Conservation (phyloP, 495 filamentous ascomycete genomes). For the Aspergillus indologenus region DNA sequence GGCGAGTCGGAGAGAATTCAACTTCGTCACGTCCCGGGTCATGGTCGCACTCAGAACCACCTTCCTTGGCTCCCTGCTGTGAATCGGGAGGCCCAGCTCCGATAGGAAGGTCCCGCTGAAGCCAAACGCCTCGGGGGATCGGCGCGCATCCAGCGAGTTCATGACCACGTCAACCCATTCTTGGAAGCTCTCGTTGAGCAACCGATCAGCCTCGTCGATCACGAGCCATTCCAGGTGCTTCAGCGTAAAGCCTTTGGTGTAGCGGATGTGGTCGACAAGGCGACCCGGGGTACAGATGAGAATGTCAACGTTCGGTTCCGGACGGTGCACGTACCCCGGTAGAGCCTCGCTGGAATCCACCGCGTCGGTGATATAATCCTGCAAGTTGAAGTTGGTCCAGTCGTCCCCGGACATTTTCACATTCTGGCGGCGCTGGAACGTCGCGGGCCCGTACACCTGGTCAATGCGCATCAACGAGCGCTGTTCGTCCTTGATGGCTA, state of each 20-base stretch:
- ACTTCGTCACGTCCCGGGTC: slow-evolving; percentile 79
- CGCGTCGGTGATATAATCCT: slow-evolving; percentile 41
- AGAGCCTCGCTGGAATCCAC: slow-evolving; percentile 39
- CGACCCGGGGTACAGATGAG: slow-evolving; percentile 91
- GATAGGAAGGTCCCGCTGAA: slow-evolving; percentile 39
- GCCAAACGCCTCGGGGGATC: slow-evolving; percentile 48
- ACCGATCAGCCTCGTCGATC: slow-evolving; percentile 90
- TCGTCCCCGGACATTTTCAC: slow-evolving; percentile 40
- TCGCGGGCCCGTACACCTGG: slow-evolving; percentile 58
- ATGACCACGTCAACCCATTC: slow-evolving; percentile 81
- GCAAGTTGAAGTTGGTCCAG: slow-evolving; percentile 47
- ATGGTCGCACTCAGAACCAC: slow-evolving; percentile 89
- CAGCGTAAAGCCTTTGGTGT: slow-evolving; percentile 75
- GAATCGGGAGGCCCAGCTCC: slow-evolving; percentile 33
- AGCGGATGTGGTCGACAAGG: slow-evolving; percentile 83
- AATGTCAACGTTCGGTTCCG: slow-evolving; percentile 74
- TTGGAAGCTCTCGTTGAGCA: slow-evolving; percentile 89
- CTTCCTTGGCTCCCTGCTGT: slow-evolving; percentile 56
- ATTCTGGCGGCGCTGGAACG: slow-evolving; percentile 43
- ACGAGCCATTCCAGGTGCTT: slow-evolving; percentile 78
- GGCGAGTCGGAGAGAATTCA: slow-evolving; percentile 68
- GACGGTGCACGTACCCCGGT: slow-evolving; percentile 59
- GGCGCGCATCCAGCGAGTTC: slow-evolving; percentile 53
- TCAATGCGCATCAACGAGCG: slow-evolving; percentile 57
- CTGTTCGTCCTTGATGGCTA: slow-evolving; percentile 73